Evolutionary conservation across 106 monocot genomes (phyloP).

Genomic region (Xerophyta viscosa): DNA sequence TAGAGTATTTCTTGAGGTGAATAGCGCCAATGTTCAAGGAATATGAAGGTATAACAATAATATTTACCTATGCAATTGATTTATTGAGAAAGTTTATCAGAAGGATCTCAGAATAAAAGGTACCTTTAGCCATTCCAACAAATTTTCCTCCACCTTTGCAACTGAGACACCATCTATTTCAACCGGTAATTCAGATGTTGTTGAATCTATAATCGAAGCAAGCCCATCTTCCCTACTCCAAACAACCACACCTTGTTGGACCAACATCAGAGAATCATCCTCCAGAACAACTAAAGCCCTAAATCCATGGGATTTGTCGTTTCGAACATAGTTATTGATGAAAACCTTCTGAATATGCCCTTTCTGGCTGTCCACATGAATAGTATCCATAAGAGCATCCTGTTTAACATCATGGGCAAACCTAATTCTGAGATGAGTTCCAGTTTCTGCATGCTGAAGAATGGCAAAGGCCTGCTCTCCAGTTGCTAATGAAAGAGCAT

Average conservation of each 20-base stretch:
- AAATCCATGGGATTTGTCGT: conserved; percentile 89
- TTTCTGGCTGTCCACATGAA: conserved; percentile 46
- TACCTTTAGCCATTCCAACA: conserved; percentile 98
- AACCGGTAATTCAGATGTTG: conserved; percentile 79
- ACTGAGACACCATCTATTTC: conserved; percentile 92
- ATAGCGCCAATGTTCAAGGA: no score
- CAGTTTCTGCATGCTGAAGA: conserved; percentile 37
- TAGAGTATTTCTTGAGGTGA: no score
- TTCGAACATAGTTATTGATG: conserved; percentile 91
- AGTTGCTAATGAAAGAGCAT: conserved; percentile 51
- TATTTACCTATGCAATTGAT: no score
- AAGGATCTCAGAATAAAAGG: background rate
- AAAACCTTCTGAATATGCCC: conserved; percentile 72
- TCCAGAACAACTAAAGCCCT: conserved; percentile 94
- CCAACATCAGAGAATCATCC: conserved; percentile 70
- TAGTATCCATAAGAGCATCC: conserved; percentile 47
- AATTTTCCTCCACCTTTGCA: conserved; percentile 83
- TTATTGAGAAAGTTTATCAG: no score
- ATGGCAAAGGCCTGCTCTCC: conserved; percentile 66
- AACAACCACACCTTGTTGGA: conserved; percentile 93
- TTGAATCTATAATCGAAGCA: conserved; percentile 85
- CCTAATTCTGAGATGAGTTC: conserved; percentile 47
- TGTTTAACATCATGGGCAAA: conserved; percentile 32
- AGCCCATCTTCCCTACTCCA: conserved; percentile 98
- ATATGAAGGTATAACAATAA: no score